Evolutionary conservation across 2,329 filamentous ascomycete species (phyloP).

Genomic region (Myotisia sp.): DNA sequence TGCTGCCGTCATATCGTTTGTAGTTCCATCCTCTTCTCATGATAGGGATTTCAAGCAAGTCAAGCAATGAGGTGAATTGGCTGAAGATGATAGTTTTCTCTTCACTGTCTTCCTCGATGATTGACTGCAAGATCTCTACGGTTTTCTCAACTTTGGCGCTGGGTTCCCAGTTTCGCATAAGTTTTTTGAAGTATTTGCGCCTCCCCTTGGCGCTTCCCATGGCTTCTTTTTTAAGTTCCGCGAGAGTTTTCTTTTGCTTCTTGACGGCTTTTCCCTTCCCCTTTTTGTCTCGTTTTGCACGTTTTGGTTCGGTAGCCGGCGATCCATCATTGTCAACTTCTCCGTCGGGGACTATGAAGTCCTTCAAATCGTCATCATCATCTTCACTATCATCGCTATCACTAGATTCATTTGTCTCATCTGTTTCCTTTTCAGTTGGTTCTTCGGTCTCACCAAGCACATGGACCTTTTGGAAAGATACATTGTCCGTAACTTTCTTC

Average conservation of each 20-base stretch:
- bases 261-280: constrained; percentile 32
- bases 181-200: constrained; percentile 52
- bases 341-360: constrained; percentile 40
- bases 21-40: constrained; percentile 43
- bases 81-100: constrained; percentile 75
- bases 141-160: constrained; percentile 63
- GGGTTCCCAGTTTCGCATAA: constrained; percentile 54
- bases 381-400: constrained; percentile 30
- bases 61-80: constrained; percentile 65
- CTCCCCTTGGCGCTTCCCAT: constrained; percentile 50
- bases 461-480: constrained; percentile 59
- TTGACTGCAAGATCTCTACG: constrained; percentile 46
- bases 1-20: constrained; percentile 62
- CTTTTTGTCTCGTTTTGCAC: constrained; percentile 28
- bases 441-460: constrained; percentile 42
- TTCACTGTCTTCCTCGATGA: constrained; percentile 35
- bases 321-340: constrained; percentile 3
- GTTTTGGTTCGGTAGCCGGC: constrained; percentile 12
- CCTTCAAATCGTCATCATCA: constrained; percentile 29
- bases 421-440: constrained; percentile 25
- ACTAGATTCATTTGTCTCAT: constrained; percentile 24
- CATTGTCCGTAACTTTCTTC: constrained; percentile 57
- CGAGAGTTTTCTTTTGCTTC: constrained; percentile 41
- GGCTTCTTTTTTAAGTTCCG: constrained; percentile 53
- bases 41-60: constrained; percentile 62